Evolutionary conservation across 2,329 filamentous ascomycete genomes (phyloP).

Genomic region (Karstenula rhodostoma): DNA sequence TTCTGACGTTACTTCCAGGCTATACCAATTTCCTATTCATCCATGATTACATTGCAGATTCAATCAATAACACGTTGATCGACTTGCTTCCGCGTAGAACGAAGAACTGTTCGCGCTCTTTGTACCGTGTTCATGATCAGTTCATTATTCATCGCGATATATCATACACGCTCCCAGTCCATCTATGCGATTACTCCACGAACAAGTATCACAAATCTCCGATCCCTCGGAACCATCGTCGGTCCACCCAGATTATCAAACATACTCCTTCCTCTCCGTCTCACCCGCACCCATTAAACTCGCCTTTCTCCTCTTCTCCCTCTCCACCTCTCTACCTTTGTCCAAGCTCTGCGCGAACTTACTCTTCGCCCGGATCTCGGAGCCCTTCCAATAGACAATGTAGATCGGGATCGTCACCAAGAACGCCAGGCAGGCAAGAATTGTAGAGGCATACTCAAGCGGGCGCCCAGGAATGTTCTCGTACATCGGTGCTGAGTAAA

Average conservation of each 20-base stretch:
- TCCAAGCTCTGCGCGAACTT: conserved; percentile 60
- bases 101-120: background rate
- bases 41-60: background rate
- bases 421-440: conserved; percentile 60
- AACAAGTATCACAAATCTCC: too few species aligned
- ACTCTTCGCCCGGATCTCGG: conserved; percentile 59
- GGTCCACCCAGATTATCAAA: background rate
- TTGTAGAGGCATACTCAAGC: conserved; percentile 62
- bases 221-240: background rate
- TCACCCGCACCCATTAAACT: conserved; percentile 26
- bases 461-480: conserved; percentile 48
- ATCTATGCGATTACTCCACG: background rate
- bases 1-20: background rate
- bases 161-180: background rate
- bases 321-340: conserved; percentile 37
- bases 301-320: conserved; percentile 38
- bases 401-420: conserved; percentile 63
- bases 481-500: conserved; percentile 67
- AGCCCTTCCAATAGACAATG: conserved; percentile 65
- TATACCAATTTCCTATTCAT: conserved; percentile 4
- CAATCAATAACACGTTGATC: background rate
- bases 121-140: background rate
- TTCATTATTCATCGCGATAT: background rate
- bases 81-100: background rate
- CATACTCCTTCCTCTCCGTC: conserved; percentile 16